Percentiles rank a stretch among this genome's conserved stretches.
Evolutionary conservation across 768 basidiomycete genomes (phyloP).

Genomic region (Pulveroboletus sp.): DNA sequence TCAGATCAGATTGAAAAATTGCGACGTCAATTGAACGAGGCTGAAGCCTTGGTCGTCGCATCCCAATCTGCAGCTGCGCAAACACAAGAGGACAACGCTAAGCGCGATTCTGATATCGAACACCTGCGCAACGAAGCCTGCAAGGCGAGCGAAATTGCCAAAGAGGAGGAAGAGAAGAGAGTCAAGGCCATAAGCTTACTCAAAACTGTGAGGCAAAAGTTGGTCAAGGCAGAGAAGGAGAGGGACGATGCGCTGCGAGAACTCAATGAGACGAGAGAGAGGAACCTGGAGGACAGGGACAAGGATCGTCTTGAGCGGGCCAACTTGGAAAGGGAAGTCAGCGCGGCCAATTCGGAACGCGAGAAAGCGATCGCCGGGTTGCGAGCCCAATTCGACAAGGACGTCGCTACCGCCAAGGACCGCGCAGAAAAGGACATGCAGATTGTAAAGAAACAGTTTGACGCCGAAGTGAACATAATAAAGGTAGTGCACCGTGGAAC

Average conservation of each 20-base stretch:
- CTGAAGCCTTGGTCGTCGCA: constrained; percentile 66
- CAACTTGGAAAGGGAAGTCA: constrained; percentile 62
- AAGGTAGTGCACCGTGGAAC: constrained; percentile 49
- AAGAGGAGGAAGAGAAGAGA: constrained; percentile 97
- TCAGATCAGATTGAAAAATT: constrained; percentile 71
- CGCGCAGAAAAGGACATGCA: constrained; percentile 73
- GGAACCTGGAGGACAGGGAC: constrained; percentile 48
- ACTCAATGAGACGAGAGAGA: constrained; percentile 46
- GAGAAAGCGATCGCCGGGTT: constrained; percentile 62
- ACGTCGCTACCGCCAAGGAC: constrained; percentile 57
- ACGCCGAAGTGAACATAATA: constrained; percentile 67
- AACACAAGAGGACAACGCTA: constrained; percentile 48
- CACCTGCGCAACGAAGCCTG: constrained; percentile 64
- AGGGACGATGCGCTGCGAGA: constrained; percentile 76
- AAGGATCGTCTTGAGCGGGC: constrained; percentile 45
- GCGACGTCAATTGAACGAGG: constrained; percentile 62
- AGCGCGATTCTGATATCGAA: constrained; percentile 53
- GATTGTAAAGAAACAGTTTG: constrained; percentile 65
- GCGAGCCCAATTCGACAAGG: constrained; percentile 69
- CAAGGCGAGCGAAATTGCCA: constrained; percentile 57
- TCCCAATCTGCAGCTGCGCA: constrained; percentile 47
- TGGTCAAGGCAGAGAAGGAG: constrained; percentile 96
- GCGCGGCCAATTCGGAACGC: constrained; percentile 56
- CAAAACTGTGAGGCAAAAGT: constrained; percentile 93
- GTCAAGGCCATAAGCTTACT: constrained; percentile 89